phyloP scores from a whole-genome alignment of 2,329 filamentous ascomycete species.

The Fusarium euwallaceae region DNA sequence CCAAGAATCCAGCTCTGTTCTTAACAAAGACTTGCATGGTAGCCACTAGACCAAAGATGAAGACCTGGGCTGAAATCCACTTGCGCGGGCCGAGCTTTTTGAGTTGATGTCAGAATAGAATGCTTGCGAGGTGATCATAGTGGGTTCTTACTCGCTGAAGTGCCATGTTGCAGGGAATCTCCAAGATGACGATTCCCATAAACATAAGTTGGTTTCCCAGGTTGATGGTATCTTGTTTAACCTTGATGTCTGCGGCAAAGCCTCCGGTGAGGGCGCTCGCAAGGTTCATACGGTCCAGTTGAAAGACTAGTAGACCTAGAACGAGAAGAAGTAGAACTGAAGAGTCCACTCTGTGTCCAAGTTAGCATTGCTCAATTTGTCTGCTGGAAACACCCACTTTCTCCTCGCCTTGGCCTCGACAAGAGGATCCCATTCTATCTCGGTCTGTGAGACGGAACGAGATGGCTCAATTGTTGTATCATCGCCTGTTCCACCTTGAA shows the following conservation, averaged over 20 bases:
- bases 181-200: slow-evolving; percentile 61
- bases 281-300: slow-evolving; percentile 66
- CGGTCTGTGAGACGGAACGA: background rate
- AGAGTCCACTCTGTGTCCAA: slow-evolving; percentile 57
- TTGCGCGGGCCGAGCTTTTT: slow-evolving; percentile 36
- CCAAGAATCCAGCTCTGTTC: slow-evolving; percentile 60
- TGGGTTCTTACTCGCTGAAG: slow-evolving; percentile 48
- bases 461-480: background rate
- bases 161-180: slow-evolving; percentile 65
- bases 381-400: background rate
- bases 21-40: slow-evolving; percentile 59
- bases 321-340: slow-evolving; percentile 63
- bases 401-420: background rate
- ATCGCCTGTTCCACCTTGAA: background rate
- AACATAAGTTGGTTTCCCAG: slow-evolving; percentile 68
- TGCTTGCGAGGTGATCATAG: background rate
- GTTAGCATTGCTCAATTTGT: background rate
- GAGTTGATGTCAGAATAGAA: background rate
- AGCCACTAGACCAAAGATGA: slow-evolving; percentile 62
- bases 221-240: slow-evolving; percentile 63
- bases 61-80: slow-evolving; percentile 63
- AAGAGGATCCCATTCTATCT: slow-evolving; percentile 1
- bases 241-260: slow-evolving; percentile 57
- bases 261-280: slow-evolving; percentile 64
- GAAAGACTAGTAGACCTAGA: slow-evolving; percentile 64